A percentile compares a stretch with the other conserved stretches of the same genome.
These are phyloP conservation scores for Exophiala viscosa DNA, from an alignment of 2,329 filamentous ascomycete genomes.

Conservation along the genomic window DNA sequence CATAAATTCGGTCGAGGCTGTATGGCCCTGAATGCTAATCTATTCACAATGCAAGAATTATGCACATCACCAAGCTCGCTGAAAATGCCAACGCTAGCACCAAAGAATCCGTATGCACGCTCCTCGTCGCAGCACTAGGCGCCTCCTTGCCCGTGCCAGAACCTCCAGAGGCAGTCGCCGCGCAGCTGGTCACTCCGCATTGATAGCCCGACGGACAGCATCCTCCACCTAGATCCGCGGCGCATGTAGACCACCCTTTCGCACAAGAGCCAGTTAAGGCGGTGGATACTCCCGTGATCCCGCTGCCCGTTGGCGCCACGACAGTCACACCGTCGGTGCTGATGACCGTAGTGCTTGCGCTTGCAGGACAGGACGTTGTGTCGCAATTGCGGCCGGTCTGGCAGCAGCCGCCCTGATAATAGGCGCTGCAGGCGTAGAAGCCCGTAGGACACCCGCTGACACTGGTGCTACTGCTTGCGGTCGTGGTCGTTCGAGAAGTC, in stretches of 20 bases:
- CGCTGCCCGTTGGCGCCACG: slow-evolving; percentile 55
- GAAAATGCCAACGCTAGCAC: too few relatives aligned
- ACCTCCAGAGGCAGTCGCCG: slow-evolving; percentile 45
- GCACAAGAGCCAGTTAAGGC: slow-evolving; percentile 58
- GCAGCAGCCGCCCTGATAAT: slow-evolving; percentile 79
- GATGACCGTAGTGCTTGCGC: slow-evolving; percentile 61
- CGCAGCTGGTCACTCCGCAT: slow-evolving; percentile 72
- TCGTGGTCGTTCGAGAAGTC: slow-evolving; percentile 17
- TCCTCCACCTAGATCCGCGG: slow-evolving; percentile 63
- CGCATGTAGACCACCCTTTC: slow-evolving; percentile 73
- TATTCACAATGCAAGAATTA: too few relatives aligned
- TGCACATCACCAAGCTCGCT: too few relatives aligned
- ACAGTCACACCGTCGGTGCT: slow-evolving; percentile 65
- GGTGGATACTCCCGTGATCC: slow-evolving; percentile 35
- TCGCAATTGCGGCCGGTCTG: slow-evolving; percentile 81
- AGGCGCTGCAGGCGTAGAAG: slow-evolving; percentile 85
- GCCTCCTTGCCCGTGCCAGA: slow-evolving; percentile 43
- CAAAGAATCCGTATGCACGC: neutral
- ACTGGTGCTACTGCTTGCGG: slow-evolving; percentile 16
- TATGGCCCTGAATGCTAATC: too few relatives aligned
- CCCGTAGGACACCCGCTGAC: slow-evolving; percentile 69
- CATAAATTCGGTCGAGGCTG: too few relatives aligned
- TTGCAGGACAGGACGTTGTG: slow-evolving; percentile 69
- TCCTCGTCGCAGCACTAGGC: slow-evolving; percentile 16
- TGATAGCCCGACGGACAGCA: slow-evolving; percentile 78